A percentile compares a stretch with the other conserved stretches of the same genome.
Evolutionary conservation across 2,329 filamentous ascomycete genomes (phyloP).

Genomic region (Botrytis galanthina): DNA sequence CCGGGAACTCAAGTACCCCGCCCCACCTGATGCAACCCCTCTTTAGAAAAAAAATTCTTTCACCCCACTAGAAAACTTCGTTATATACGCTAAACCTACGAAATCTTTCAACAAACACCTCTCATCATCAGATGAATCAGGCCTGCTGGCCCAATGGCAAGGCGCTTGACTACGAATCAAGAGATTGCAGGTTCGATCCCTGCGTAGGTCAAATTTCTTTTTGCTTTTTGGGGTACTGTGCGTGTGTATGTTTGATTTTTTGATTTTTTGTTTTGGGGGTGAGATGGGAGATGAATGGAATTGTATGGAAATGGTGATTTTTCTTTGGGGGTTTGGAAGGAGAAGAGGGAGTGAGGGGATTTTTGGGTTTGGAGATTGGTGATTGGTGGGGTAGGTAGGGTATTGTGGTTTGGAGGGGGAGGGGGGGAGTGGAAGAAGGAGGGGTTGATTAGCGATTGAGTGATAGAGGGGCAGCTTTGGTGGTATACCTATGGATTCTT

Average conservation of each 20-base stretch:
- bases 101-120: rapidly evolving
- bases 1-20: not conserved
- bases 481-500: no score
- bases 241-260: no score
- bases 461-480: no score
- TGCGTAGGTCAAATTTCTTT: conserved; percentile 29
- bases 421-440: rapidly evolving
- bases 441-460: not conserved
- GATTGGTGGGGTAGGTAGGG: not conserved
- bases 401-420: not conserved
- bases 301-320: no score
- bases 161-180: conserved; percentile 50
- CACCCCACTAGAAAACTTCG: rapidly evolving
- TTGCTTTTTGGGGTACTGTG: no score
- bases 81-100: rapidly evolving
- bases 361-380: not conserved
- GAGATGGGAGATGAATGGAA: no score
- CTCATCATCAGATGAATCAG: not conserved
- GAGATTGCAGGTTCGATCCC: conserved; percentile 48
- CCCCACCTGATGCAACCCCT: not conserved
- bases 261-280: not conserved
- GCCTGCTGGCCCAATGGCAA: conserved; percentile 46
- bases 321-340: not conserved
- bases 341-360: not conserved
- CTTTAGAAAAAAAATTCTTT: not conserved